Percentiles rank a stretch among this genome's conserved stretches.
Conservation (phyloP, 1,284 basidiomycete species). For the Xerocomus amazonicus region DNA sequence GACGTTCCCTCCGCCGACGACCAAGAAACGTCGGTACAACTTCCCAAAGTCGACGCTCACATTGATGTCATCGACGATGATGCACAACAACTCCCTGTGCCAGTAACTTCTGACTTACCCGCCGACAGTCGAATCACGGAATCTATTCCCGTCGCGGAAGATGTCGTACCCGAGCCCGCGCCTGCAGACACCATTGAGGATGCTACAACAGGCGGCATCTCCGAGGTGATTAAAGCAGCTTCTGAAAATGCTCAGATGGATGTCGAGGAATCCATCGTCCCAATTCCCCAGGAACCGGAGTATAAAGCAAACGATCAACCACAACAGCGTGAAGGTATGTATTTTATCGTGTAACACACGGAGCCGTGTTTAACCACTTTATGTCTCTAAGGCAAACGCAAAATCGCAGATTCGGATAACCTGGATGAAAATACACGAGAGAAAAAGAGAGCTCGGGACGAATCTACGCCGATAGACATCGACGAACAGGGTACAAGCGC, state of each 20-base stretch:
- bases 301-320: conserved; percentile 1
- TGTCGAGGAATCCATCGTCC: conserved; percentile 13
- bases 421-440: conserved; percentile 51
- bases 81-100: neutral
- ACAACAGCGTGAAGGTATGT: conserved; percentile 26
- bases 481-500: conserved; percentile 51
- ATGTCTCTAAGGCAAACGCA: conserved; percentile 58
- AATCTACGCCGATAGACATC: conserved; percentile 51
- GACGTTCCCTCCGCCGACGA: conserved; percentile 8
- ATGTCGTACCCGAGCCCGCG: conserved; percentile 4
- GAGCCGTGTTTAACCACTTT: neutral
- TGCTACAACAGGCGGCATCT: conserved; percentile 2
- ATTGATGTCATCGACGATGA: conserved; percentile 5
- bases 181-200: conserved; percentile 16
- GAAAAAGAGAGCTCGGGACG: conserved; percentile 63
- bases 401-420: conserved; percentile 52
- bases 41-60: conserved; percentile 7
- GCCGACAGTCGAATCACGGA: conserved; percentile 9
- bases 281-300: conserved; percentile 16
- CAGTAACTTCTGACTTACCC: conserved; percentile 2
- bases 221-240: conserved; percentile 5
- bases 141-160: conserved; percentile 15
- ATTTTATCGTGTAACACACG: neutral
- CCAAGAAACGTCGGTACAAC: neutral
- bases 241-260: conserved; percentile 14